Base-by-base conservation (phyloP, 2,329 filamentous ascomycete genomes). In the Aureobasidium sp. region DNA sequence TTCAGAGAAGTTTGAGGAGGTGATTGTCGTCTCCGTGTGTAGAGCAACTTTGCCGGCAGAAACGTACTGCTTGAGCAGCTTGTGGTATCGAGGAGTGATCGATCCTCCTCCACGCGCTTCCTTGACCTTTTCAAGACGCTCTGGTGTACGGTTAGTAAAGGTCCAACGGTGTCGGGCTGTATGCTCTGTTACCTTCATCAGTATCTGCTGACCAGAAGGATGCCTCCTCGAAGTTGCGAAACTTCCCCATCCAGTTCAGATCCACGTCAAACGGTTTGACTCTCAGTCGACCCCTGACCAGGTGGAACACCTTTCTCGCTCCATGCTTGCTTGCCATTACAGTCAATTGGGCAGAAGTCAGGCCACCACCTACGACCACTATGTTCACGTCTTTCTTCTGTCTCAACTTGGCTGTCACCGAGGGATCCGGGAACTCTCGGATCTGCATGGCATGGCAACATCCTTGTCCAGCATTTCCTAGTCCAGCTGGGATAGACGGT, bases 221-320 rank as follows among this genome's bases (percentile, higher is more conserved):
- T 0, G 88, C 85, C 69, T 92, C 88, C 65, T 89, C 84, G 58
- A 84, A 81, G 69, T 93, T 93, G 60, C 86, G 84, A 71, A 88
- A 93, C 69, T 93, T 93, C 10, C 86, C 87, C 71, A 93, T 87
- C 89, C 89, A 94, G 50, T 82, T 80, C 1, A 93, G 78, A 60
- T 85, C 83, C 25, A 93, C 80, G 66, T 93, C 89, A 65, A 93
- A 93, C 62, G 87, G 85, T 72, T 93, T 93, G 53, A 90, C 79
- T 65, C 81, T 81, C 64, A 75, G 74, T 69, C 65, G 75, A 54
- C 79, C 77, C 33, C 89, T 80, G 81, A 91, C 85, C 27, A 93
- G 68, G 55, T 88, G 81, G 77, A 81, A 88, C 0, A 92, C 84
- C 63, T 84, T 87, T 0, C 76, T 79, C 0, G 89, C 84, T 0